Base-by-base conservation (phyloP, 2,329 filamentous ascomycete genomes). In the Moelleriella libera region DNA sequence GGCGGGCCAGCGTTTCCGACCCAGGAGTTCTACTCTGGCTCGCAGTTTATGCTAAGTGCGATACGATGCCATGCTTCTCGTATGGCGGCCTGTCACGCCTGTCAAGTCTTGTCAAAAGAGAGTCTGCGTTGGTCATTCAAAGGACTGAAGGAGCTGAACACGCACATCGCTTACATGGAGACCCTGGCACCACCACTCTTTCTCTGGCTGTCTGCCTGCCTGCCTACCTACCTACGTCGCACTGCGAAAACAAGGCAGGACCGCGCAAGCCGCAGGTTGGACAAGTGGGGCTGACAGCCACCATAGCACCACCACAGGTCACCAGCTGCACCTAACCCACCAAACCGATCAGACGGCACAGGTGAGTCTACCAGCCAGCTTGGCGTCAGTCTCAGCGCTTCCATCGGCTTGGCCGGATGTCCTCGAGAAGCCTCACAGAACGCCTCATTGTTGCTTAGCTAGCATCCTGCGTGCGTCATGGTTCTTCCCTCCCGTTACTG, bases 191-290 rank as follows among this genome's bases (percentile, higher is more conserved):
- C 21, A 12, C 34, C 34, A 9, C 34, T 8, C 34, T 37, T 37
- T 37, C 34, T 37, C 34, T 37, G 21, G 21, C 21, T 21, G 21
- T 21, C 21, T 21, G 21, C 21, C 21, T 21, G 21, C 21, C 21
- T 21, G 21, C 21, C 21, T 21, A 21, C 21, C 21, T 21, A 12
- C 34, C 3, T 12, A 12, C 34, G 12, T 37, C 34, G 21, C 41
- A n/a, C 12, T 8, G 21, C 41, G 8, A 44, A 48, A 48, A 48
- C 43, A 48, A 48, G 47, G 47, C 28, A 45, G 44, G 45, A 30
- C 32, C 45, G 34, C 14, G 30, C 32, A 34, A 30, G 29, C 8
- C 12, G 45, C 39, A 12, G 31, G 32, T 32, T 32, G 31, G 30
- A 44, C 43, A 32, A 42, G 39, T 41, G 41, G 45, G 42, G 29